These are phyloP conservation scores for Psilocybe tampanensis DNA, from an alignment of 768 basidiomycete species.

Conservation along the genomic window DNA sequence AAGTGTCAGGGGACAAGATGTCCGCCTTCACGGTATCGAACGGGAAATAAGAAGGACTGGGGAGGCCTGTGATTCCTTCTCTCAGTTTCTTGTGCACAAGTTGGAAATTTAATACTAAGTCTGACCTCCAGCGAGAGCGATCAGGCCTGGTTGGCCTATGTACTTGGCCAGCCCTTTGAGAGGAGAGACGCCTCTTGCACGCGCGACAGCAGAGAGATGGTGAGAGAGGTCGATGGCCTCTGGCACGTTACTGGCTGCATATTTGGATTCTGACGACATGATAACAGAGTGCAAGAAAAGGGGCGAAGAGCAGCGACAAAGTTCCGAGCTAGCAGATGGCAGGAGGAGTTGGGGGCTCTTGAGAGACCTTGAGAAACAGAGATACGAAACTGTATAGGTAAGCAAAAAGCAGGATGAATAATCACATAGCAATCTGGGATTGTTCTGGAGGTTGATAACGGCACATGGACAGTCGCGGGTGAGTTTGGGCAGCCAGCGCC, in stretches of 20 bases:
- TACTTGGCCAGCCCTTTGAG: conserved; percentile 72
- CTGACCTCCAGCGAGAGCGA: conserved; percentile 72
- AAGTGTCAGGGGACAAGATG: conserved; percentile 38
- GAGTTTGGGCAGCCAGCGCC: no score
- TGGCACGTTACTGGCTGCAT: background rate
- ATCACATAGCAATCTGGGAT: background rate
- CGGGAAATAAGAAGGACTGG: conserved; percentile 70
- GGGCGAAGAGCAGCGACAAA: background rate
- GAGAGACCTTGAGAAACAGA: background rate
- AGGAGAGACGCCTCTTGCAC: conserved; percentile 35
- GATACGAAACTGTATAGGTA: background rate
- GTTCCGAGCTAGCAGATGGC: background rate
- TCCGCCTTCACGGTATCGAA: conserved; percentile 63
- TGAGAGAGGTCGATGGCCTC: conserved; percentile 1
- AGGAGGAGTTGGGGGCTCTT: background rate
- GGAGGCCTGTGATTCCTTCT: conserved; percentile 48
- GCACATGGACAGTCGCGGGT: background rate
- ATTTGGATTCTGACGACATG: background rate
- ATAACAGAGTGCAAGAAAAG: background rate
- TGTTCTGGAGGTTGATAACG: background rate
- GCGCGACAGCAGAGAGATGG: background rate
- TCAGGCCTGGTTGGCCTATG: conserved; percentile 50
- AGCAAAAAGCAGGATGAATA: background rate
- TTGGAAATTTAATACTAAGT: conserved; percentile 3
- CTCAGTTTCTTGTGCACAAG: background rate